Base-by-base conservation (phyloP, 192 early-diverging fungal species). In the Entophlyctis helioformis region DNA sequence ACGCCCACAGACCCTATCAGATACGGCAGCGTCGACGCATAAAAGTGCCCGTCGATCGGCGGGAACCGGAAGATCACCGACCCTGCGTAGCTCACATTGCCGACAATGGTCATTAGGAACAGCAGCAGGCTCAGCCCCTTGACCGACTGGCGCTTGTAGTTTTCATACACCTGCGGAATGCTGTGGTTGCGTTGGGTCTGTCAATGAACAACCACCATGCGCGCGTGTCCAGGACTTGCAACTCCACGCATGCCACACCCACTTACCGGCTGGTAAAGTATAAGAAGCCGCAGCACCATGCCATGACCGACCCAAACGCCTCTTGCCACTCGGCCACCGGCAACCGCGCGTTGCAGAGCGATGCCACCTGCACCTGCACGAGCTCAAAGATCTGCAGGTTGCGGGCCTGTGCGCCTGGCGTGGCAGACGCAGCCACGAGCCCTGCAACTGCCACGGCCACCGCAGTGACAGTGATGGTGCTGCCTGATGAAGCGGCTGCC, bases 121-220 rank as follows among this genome's bases (percentile, higher is more conserved):
- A 71, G 49, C 1, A 23, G 21, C 13, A 65, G 32, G n/a, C 50
- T 55, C 22, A 71, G 41, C 0, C 66, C 69, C 29, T 63, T 56
- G 16, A 64, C 63, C 4, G 53, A 57, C 36, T 54, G 37, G 11
- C 33, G 26, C 35, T 52, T 32, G 36, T 59, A 38, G 44, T 71
- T 68, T 36, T 60, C 50, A 19, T 36, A 20, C 8, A 71, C 32
- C 29, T 71, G 69, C 27, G 69, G 69, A 37, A 71, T 67, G 25
- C 64, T 62, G 36, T 18, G n/a, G n/a, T n/a, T n/a, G n/a, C n/a
- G n/a, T n/a, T n/a, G n/a, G n/a, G n/a, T n/a, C n/a, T n/a, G n/a
- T n/a, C n/a, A n/a, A n/a, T n/a, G n/a, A n/a, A n/a, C n/a, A n/a
- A n/a, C n/a, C n/a, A n/a, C n/a, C n/a, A n/a, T n/a, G n/a, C n/a